Evolutionary conservation across 352 stramenopile species (phyloP).

Genomic region (Globisporangium irregulare): DNA sequence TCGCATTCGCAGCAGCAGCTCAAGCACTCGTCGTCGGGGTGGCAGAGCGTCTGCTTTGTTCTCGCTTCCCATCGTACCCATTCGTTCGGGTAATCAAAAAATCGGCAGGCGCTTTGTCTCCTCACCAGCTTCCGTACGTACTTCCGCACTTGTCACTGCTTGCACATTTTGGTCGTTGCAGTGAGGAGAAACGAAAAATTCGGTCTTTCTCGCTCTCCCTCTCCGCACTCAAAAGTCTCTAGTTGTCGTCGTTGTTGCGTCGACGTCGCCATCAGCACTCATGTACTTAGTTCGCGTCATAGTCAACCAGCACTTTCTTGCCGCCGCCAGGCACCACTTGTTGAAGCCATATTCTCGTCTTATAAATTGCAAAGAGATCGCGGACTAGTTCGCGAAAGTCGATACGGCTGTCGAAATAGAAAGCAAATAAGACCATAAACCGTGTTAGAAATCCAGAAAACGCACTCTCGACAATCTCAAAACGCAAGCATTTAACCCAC

Average conservation of each 20-base stretch:
- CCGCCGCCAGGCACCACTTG: conserved; percentile 84
- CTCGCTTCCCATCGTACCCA: background rate
- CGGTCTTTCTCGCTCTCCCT: background rate
- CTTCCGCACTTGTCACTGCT: background rate
- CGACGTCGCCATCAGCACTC: conserved; percentile 13
- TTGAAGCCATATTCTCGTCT: conserved; percentile 98
- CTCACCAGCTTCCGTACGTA: background rate
- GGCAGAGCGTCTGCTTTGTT: background rate
- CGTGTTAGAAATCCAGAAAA: background rate
- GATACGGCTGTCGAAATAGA: conserved; percentile 70
- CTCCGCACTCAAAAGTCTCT: background rate
- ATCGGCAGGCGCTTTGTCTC: background rate
- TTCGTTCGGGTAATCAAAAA: background rate
- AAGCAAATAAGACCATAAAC: conserved; percentile 1
- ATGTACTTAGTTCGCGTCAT: conserved; percentile 47
- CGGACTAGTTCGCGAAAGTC: conserved; percentile 98
- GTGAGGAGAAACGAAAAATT: background rate
- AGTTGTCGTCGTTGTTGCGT: background rate
- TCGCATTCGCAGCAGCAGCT: background rate
- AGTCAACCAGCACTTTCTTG: conserved; percentile 63
- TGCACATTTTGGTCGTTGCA: background rate
- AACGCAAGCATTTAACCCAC: conserved; percentile 27
- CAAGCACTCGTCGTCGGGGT: background rate
- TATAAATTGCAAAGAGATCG: conserved; percentile 98
- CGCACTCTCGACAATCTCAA: background rate